Conservation (phyloP, 1,284 basidiomycete species). For the Ustilago tritici region DNA sequence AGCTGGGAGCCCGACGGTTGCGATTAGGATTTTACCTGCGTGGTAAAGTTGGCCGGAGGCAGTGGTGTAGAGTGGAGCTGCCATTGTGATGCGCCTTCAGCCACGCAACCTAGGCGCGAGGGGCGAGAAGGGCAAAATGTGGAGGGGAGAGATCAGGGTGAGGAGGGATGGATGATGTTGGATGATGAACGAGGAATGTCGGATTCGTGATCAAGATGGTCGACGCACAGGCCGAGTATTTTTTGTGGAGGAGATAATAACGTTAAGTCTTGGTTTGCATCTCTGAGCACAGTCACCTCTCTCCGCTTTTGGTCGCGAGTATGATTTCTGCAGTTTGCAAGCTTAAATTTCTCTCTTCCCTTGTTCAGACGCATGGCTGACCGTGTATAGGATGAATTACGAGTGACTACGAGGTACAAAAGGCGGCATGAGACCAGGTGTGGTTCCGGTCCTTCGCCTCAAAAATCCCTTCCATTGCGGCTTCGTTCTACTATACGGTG, state of each 20-base stretch:
- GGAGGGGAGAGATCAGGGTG: not conserved
- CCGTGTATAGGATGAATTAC: too few relatives aligned
- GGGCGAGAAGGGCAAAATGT: not conserved
- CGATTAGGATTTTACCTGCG: conserved; percentile 91
- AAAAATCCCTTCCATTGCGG: not conserved
- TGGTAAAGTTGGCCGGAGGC: conserved; percentile 82
- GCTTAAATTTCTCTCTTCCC: too few relatives aligned
- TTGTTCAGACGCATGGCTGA: too few relatives aligned
- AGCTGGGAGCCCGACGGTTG: conserved; percentile 86
- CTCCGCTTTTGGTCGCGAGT: not conserved
- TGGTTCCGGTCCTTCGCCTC: not conserved
- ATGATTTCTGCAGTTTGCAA: not conserved
- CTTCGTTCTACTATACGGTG: not conserved
- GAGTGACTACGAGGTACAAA: not conserved
- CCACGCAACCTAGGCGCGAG: not conserved
- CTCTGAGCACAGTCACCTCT: not conserved
- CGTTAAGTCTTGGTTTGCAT: conserved; percentile 3
- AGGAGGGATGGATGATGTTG: not conserved
- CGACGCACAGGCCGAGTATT: conserved; percentile 15
- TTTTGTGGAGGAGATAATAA: conserved; percentile 16
- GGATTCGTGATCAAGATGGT: not conserved
- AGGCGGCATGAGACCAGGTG: not conserved
- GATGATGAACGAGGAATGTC: not conserved
- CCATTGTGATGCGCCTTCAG: conserved; percentile 63
- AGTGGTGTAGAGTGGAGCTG: conserved; percentile 63